Conservation (phyloP, 768 basidiomycete genomes). For the Gymnopilus dilepis region DNA sequence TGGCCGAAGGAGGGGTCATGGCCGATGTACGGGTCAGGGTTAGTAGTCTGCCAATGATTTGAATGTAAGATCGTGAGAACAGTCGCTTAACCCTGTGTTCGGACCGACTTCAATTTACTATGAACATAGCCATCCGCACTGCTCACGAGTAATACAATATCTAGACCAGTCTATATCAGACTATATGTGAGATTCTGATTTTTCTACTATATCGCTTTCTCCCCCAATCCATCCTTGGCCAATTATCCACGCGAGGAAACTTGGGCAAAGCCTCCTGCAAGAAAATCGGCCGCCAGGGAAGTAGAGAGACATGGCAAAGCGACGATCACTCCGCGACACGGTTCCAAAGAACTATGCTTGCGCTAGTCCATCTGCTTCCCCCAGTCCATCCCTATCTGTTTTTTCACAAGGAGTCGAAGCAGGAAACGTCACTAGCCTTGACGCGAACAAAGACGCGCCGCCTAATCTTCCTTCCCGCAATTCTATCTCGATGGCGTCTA, state of each 20-base stretch:
- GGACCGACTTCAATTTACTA: too few species aligned
- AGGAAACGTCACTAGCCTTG: background rate
- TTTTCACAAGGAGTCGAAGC: background rate
- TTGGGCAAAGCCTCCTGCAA: background rate
- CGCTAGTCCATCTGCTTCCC: background rate
- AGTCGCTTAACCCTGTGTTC: too few species aligned
- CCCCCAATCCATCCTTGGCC: background rate
- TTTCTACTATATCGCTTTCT: background rate
- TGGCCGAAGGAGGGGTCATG: too few species aligned
- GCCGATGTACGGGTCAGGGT: too few species aligned
- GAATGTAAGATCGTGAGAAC: too few species aligned
- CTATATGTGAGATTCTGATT: background rate
- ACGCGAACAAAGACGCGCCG: background rate
- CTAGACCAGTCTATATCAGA: background rate
- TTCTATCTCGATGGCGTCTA: slow-evolving; percentile 35
- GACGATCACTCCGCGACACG: background rate
- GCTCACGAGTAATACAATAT: background rate
- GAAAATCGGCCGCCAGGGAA: background rate
- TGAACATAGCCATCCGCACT: slow-evolving; percentile 5
- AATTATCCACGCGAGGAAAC: slow-evolving; percentile 9
- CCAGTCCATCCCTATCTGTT: background rate
- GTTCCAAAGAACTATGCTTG: background rate
- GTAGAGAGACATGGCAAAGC: background rate
- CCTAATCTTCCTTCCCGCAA: too few species aligned
- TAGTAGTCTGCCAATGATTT: too few species aligned